A percentile compares a stretch with the other conserved stretches of the same genome.
phyloP scores from a whole-genome alignment of 78 protist genomes.

The Emiliania huxleyi region DNA sequence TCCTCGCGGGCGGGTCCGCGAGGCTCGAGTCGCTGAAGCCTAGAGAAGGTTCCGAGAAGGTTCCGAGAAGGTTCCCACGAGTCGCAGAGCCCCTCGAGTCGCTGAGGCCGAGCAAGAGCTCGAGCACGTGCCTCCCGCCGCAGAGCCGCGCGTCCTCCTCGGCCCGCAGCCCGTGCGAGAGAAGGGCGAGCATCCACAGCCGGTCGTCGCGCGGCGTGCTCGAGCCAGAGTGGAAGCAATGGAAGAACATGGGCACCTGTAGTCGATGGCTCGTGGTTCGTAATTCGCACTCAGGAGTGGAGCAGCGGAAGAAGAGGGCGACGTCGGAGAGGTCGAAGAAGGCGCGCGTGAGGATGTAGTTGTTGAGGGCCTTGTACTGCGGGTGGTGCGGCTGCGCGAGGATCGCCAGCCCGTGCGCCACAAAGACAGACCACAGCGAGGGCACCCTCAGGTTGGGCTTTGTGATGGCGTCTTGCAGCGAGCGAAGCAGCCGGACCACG shows the following conservation, averaged over 20 bases:
- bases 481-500: neutral
- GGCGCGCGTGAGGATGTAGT: neutral
- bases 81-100: no score
- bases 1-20: neutral
- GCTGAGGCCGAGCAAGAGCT: neutral
- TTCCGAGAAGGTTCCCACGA: no score
- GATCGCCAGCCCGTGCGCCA: neutral
- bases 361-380: neutral
- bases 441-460: neutral
- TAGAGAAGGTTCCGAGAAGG: neutral
- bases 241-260: constrained; percentile 11
- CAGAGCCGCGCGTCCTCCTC: neutral
- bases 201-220: neutral
- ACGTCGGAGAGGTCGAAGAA: neutral
- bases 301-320: neutral
- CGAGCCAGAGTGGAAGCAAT: neutral
- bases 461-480: constrained; percentile 9
- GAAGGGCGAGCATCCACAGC: neutral
- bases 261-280: no score
- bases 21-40: neutral
- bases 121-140: neutral
- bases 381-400: neutral
- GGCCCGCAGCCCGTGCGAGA: neutral
- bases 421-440: neutral
- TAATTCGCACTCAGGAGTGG: no score